Conservation (phyloP, 805 yeast genomes). For the Wickerhamiella vanderwaltii region DNA sequence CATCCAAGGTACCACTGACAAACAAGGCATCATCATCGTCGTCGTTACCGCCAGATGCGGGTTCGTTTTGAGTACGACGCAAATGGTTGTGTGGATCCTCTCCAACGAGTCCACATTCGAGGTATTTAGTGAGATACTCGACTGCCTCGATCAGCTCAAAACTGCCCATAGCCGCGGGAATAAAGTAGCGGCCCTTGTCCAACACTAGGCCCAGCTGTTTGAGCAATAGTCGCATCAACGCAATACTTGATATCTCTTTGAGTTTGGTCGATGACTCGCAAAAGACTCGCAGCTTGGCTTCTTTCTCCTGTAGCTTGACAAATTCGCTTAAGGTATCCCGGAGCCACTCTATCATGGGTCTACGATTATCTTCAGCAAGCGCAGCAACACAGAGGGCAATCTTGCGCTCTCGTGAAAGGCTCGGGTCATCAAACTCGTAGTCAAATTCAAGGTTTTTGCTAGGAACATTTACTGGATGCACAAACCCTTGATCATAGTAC, state of each 20-base stretch:
- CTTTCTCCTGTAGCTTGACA: constrained; percentile 16
- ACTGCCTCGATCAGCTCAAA: constrained; percentile 29
- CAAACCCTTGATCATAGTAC: constrained; percentile 53
- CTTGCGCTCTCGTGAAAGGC: constrained; percentile 33
- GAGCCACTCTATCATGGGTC: constrained; percentile 35
- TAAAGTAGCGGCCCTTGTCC: constrained; percentile 31
- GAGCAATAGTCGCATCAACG: constrained; percentile 39
- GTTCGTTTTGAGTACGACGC: constrained; percentile 26
- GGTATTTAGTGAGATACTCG: constrained; percentile 34
- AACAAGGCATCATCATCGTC: constrained; percentile 9
- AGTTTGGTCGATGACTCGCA: constrained; percentile 19
- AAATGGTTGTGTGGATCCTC: constrained; percentile 32
- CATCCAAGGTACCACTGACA: constrained; percentile 23
- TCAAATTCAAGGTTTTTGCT: constrained; percentile 13
- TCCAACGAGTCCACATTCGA: constrained; percentile 27
- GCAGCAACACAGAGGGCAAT: constrained; percentile 41
- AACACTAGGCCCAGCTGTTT: constrained; percentile 34
- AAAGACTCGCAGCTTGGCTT: constrained; percentile 16
- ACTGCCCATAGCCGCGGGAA: constrained; percentile 28
- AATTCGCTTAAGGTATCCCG: constrained; percentile 30
- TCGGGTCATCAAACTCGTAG: constrained; percentile 24
- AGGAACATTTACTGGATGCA: constrained; percentile 16
- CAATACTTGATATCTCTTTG: constrained; percentile 34
- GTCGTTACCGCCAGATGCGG: constrained; percentile 25
- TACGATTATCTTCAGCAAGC: constrained; percentile 35